These are phyloP conservation scores for Kregervanrija pseudodelftensis DNA, from an alignment of 805 yeast species.

Conservation along the genomic window DNA sequence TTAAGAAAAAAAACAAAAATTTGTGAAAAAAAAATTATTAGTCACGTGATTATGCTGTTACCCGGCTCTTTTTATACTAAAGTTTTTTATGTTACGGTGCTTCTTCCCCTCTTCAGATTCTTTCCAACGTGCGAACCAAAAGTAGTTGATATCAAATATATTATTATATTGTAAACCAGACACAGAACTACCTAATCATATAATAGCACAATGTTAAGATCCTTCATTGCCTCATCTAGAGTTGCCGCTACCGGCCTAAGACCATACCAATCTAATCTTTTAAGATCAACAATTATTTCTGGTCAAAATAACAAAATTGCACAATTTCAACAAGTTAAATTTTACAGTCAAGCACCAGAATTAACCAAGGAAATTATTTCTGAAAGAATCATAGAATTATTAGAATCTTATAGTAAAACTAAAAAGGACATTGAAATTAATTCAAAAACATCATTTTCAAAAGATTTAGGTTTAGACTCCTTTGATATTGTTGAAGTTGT, in stretches of 20 bases:
- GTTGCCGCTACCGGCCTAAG: not conserved
- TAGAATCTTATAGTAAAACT: constrained; percentile 59
- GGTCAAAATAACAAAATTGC: not conserved
- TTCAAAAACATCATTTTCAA: constrained; percentile 46
- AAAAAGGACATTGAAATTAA: constrained; percentile 29
- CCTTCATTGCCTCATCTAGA: constrained; percentile 4
- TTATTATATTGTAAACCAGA: not conserved
- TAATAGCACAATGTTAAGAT: constrained; percentile 7
- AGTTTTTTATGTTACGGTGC: too few relatives aligned
- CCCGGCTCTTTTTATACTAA: too few relatives aligned
- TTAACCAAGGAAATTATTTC: constrained; percentile 55
- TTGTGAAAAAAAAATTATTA: too few relatives aligned
- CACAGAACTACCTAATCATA: not conserved
- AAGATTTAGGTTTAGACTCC: constrained; percentile 64
- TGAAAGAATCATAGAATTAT: constrained; percentile 55
- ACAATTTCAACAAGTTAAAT: constrained; percentile 16
- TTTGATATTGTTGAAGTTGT: constrained; percentile 66
- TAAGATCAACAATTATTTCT: not conserved
- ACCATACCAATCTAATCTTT: not conserved
- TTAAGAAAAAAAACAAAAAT: too few relatives aligned
- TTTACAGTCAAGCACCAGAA: constrained; percentile 52
- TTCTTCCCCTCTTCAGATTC: too few relatives aligned
- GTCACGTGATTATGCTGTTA: too few relatives aligned
- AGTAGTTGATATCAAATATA: too few relatives aligned
- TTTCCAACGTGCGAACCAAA: too few relatives aligned